Evolutionary conservation across 1,139 yeast genomes (phyloP), one percentile per base, ranked within the genome.

Genomic region (Suhomyces panamericanus): DNA sequence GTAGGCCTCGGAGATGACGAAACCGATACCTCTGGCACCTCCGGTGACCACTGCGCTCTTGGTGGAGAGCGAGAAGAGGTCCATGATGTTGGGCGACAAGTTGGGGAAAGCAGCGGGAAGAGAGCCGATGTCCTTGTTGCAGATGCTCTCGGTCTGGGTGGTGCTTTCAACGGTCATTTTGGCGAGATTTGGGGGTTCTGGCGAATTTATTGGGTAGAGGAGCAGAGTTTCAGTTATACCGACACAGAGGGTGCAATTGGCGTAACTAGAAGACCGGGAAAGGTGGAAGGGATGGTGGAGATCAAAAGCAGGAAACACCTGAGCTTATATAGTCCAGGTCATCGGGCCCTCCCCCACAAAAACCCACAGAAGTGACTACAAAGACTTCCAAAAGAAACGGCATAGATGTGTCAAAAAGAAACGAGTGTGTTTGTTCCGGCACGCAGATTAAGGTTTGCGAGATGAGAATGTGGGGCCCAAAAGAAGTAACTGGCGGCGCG

Each of bases 11-110:
- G 72, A 66, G 32, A 73, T 67, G n/a, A 65, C 73, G 47, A 61
- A 70, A 7, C 78, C 78, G 44, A 73, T 73, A 36, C 77, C 77
- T 49, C 75, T 64, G 35, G 73, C 73, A 30, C 76, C 76, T 10
- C 78, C 78, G 29, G 77, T 73, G 39, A 73, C 60, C 20, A 67
- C 67, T 9, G 77, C 77, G 16, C 65, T 56, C 59, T 73, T 73
- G 15, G 62, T 66, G 9, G 59, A 57, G 51, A 72, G 64, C 46
- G 61, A 58, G 53, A 73, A 73, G 44, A 71, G 59, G 47, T 70
- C 72, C 50, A 69, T 54, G 41, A 71, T 65, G 47, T 69, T 64
- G 10, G 62, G 63, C 13, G 59, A 41, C 48, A 73, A 54, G 30
- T 55, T 51, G 14, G 78, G 77, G 49, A 62, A 63, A 26, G 65